Conservation (phyloP, 2,329 filamentous ascomycete species). For the Teratosphaeria viscida region DNA sequence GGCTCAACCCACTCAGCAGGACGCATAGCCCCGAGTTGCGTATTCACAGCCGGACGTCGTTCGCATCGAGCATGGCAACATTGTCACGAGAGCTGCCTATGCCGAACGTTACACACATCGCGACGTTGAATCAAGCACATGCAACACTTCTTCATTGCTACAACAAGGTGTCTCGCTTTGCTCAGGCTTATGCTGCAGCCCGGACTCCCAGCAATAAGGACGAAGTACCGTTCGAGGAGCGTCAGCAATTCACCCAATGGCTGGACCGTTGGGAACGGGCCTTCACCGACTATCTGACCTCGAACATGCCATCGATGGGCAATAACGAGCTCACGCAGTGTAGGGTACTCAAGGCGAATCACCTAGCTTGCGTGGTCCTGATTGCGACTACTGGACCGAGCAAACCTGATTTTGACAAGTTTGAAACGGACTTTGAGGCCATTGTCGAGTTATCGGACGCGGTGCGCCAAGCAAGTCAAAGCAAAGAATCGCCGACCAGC, state of each 20-base stretch:
- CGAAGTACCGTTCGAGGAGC: conserved; percentile 6
- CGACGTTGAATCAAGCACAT: conserved; percentile 21
- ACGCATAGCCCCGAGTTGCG: background rate
- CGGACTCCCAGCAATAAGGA: background rate
- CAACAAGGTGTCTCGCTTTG: conserved; percentile 10
- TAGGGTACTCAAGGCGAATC: conserved; percentile 24
- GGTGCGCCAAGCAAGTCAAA: conserved; percentile 8
- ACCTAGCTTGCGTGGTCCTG: conserved; percentile 22
- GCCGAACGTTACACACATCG: conserved; percentile 18
- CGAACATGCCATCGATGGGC: conserved; percentile 17
- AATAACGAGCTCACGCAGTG: conserved; percentile 18
- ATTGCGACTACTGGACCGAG: conserved; percentile 13
- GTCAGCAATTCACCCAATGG: conserved; percentile 17
- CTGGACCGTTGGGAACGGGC: conserved; percentile 23
- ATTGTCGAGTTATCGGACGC: conserved; percentile 21
- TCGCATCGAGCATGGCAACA: background rate
- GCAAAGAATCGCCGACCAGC: conserved; percentile 1
- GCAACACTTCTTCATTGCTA: conserved; percentile 23
- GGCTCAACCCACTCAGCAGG: background rate
- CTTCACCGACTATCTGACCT: conserved; percentile 20
- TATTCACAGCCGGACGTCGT: background rate
- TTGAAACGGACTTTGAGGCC: conserved; percentile 20
- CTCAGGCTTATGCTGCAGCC: background rate
- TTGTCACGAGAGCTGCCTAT: conserved; percentile 20
- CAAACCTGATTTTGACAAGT: conserved; percentile 9